Base-by-base conservation (phyloP, 1,284 basidiomycete genomes). In the Microbotryum saponariae region DNA sequence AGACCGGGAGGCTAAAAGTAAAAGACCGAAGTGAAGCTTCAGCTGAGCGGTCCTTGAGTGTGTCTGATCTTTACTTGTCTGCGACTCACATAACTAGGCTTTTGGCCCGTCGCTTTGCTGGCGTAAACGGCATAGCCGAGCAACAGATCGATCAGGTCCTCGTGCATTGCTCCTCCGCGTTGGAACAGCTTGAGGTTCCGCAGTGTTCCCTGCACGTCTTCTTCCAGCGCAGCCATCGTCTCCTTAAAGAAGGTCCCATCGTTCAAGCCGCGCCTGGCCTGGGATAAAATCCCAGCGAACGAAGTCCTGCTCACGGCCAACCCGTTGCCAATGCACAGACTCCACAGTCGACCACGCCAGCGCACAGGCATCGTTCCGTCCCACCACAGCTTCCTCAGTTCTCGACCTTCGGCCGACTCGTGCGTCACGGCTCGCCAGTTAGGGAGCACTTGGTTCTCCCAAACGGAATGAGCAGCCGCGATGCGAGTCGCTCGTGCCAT, bases 111-210 rank as follows among this genome's bases (percentile, higher is more conserved):
- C n/a, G 46, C 31, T 59, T 42, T 68, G 88, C 74, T 93, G 89
- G 66, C 83, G 46, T 91, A 82, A 31, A 96, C 89, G 2, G 92
- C 85, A 88, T 91, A 97, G 2, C 93, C 92, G 68, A 84, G 85
- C 16, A 97, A 76, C 77, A 97, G 81, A 62, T 96, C 89, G 66
- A 85, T 85, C 50, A 97, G 78, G 68, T 97, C 94, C 45, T 84
- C 79, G 71, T 92, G 87, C 73, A 98, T 77, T 1, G 92, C 91
- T 0, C 90, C 89, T 0, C 78, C 84, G 4, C 80, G 82, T 65
- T 86, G 83, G 74, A 97, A 97, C 44, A 98, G 83, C 73, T 89
- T 89, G n/a, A 97, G 78, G 2, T 83, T 81, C 4, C 89, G 89
- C n/a, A 97, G 79, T 0, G 92, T 93, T 3, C 79, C 79, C 51